These are phyloP conservation scores for Candida xiaguanensis DNA, from an alignment of 805 yeast genomes.

Conservation along the genomic window DNA sequence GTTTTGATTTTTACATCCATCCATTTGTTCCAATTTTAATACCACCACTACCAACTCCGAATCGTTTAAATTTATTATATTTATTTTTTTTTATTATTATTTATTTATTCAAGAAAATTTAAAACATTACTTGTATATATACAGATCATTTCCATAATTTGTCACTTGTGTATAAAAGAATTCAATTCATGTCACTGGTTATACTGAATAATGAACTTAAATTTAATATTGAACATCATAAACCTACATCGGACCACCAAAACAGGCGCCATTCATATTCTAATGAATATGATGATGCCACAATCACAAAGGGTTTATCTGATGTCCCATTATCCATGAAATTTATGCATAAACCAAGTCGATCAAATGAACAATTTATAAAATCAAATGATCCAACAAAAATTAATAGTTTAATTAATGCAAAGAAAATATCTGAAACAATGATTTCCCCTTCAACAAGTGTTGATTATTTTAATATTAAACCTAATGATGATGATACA, in stretches of 20 bases:
- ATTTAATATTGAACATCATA: neutral
- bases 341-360: conserved; percentile 37
- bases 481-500: neutral
- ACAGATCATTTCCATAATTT: neutral
- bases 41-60: neutral
- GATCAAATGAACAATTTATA: conserved; percentile 28
- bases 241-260: neutral
- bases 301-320: neutral
- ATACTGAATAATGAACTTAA: neutral
- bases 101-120: too few species aligned
- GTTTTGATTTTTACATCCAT: too few species aligned
- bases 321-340: conserved; percentile 25
- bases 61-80: neutral
- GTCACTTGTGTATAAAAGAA: neutral
- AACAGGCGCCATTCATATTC: conserved; percentile 1
- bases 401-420: conserved; percentile 23
- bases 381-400: conserved; percentile 29
- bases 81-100: too few species aligned
- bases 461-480: conserved; percentile 2
- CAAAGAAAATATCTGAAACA: conserved; percentile 10
- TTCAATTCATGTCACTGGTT: neutral
- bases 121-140: too few species aligned
- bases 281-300: neutral
- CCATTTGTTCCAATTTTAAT: too few species aligned
- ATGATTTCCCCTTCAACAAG: neutral